phyloP scores from a whole-genome alignment of 441 rosid species.

The Hura crepitans region DNA sequence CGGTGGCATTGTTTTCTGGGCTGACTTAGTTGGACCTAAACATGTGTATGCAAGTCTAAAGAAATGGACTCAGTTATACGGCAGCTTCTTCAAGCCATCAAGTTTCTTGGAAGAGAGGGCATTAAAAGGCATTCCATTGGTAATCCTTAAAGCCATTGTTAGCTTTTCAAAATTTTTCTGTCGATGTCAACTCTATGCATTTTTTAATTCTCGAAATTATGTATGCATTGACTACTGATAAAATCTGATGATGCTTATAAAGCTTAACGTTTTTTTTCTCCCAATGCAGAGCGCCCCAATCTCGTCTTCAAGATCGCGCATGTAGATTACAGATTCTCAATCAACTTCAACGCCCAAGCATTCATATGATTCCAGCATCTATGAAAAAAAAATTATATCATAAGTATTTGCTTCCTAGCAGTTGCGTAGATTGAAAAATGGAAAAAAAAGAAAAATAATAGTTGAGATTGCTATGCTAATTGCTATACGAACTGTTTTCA shows the following conservation, averaged over 20 bases:
- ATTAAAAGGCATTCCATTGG: constrained; percentile 60
- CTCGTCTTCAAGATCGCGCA: constrained; percentile 45
- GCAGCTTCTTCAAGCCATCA: constrained; percentile 69
- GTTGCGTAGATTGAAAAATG: too few relatives aligned
- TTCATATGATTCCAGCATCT: neutral
- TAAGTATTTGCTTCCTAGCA: too few relatives aligned
- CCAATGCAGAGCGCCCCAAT: constrained; percentile 49
- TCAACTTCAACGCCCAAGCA: neutral
- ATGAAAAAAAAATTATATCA: too few relatives aligned
- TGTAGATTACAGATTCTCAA: constrained; percentile 28
- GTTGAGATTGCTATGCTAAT: too few relatives aligned
- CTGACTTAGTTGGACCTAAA: constrained; percentile 56
- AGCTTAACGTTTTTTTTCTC: neutral
- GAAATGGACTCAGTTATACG: constrained; percentile 63
- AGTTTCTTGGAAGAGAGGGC: constrained; percentile 88
- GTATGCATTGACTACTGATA: too few relatives aligned
- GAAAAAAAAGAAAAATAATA: too few relatives aligned
- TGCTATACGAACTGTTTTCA: too few relatives aligned
- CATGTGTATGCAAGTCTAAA: constrained; percentile 39
- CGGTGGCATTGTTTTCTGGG: constrained; percentile 87
- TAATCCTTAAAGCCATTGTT: constrained; percentile 26
- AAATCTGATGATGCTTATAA: too few relatives aligned
- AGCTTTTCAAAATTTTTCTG: neutral
- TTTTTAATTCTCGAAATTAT: too few relatives aligned
- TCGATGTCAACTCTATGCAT: neutral